Evolutionary conservation across 495 filamentous ascomycete species (phyloP).

Genomic region (Neurospora pannonica): DNA sequence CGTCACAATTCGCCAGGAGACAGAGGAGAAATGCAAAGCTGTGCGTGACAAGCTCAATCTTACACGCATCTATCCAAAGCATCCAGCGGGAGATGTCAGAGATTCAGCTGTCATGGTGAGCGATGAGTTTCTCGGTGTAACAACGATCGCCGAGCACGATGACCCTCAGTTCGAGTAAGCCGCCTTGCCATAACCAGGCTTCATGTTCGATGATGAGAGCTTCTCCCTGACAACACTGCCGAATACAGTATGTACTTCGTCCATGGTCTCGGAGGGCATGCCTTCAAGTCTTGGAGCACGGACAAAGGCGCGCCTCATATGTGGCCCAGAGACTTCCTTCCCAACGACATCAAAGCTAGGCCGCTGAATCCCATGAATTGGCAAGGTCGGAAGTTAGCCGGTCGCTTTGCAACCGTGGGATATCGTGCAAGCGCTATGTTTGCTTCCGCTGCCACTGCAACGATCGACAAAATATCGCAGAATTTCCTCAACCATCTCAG

Average conservation of each 20-base stretch:
- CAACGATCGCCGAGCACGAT: constrained; percentile 11
- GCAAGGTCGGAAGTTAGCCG: not conserved
- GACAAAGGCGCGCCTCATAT: constrained; percentile 5
- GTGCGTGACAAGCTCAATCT: constrained; percentile 2
- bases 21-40: not conserved
- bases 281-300: constrained; percentile 8
- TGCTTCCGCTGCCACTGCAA: constrained; percentile 4
- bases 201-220: not conserved
- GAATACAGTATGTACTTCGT: constrained; percentile 8
- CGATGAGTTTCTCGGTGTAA: constrained; percentile 12
- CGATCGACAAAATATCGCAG: constrained; percentile 7
- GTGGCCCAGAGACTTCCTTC: constrained; percentile 10
- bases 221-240: not conserved
- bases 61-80: constrained; percentile 1
- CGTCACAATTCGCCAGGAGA: constrained; percentile 7
- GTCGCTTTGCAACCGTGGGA: constrained; percentile 8
- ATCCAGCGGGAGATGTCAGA: not conserved
- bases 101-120: constrained; percentile 1
- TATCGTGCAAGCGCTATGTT: constrained; percentile 1
- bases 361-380: constrained; percentile 2
- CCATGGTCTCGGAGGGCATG: constrained; percentile 13
- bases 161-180: constrained; percentile 12
- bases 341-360: constrained; percentile 1
- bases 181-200: not conserved
- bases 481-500: constrained; percentile 2